Evolutionary conservation across 805 yeast genomes (phyloP), one percentile per base, ranked within the genome.

Genomic region (Candida quercuum): DNA sequence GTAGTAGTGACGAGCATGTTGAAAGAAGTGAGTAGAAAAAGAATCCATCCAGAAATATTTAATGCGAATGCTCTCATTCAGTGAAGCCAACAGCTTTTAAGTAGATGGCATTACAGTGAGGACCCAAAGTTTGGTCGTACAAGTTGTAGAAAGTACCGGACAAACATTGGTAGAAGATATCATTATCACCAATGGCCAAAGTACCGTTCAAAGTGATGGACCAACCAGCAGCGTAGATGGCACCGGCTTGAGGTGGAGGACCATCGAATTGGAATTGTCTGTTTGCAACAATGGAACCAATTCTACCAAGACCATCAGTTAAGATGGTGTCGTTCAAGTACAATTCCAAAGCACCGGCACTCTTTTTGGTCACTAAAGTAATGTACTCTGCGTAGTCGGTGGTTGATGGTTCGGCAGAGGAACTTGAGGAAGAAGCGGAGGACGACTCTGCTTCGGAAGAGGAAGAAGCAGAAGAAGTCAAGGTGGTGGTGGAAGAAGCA

Each of bases 261-360:
- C 86, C 86, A 59, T 80, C 87, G 54, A 80, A 80, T 65, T 80
- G 87, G 72, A 80, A 80, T 66, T 80, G 87, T 66, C 80, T 69
- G 75, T 79, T 80, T 35, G 86, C 77, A 48, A 80, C 87, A 62
- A 80, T 78, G 32, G 85, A 74, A 47, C 86, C 86, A 49, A 80
- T 61, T 71, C 87, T 75, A 29, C 80, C 80, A 43, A 63, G 47
- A 16, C 68, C 51, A 51, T 80, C 87, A n/a, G 60, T 68, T 48
- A 81, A 66, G 33, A 73, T 51, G 44, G 76, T 60, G 23, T 52
- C 63, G 26, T 67, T 26, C 29, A 26, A 26, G 29, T 26, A 26
- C 15, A 26, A 26, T 26, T 26, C 18, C 18, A 26, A 26, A 26
- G 29, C 29, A 26, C 29, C 29, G 5, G 32, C 10, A 6, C 15